phyloP scores from a whole-genome alignment of 192 early-diverging fungal species.

The Coemansia sp. region DNA sequence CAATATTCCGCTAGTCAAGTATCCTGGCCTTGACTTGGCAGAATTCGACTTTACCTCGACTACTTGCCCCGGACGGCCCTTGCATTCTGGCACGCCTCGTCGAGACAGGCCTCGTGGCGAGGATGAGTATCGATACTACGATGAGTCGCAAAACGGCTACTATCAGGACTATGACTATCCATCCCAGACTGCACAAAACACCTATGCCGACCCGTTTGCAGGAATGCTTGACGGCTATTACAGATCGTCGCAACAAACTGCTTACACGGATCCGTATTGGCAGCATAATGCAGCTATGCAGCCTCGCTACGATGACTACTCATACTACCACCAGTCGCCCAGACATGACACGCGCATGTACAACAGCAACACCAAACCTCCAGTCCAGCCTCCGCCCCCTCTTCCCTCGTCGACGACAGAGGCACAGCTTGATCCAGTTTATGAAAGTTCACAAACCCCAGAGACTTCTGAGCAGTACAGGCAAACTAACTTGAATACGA shows the following conservation, averaged over 20 bases:
- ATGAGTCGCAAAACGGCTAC: slow-evolving; percentile 4
- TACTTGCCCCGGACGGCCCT: slow-evolving; percentile 24
- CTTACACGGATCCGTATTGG: background rate
- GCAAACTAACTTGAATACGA: background rate
- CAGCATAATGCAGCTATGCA: background rate
- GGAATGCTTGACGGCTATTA: slow-evolving; percentile 38
- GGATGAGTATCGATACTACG: slow-evolving; percentile 8
- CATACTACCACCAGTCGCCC: background rate
- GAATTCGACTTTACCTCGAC: slow-evolving; percentile 38
- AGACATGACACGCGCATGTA: background rate
- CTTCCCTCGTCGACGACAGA: background rate
- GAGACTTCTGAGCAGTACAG: background rate
- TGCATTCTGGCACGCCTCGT: slow-evolving; percentile 8
- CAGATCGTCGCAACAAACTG: background rate
- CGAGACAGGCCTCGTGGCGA: background rate
- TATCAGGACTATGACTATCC: background rate
- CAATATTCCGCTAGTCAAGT: slow-evolving; percentile 41
- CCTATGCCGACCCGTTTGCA: slow-evolving; percentile 17
- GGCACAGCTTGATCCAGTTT: background rate
- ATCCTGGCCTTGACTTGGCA: slow-evolving; percentile 37
- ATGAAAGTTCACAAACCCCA: background rate
- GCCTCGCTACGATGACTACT: background rate
- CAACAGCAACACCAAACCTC: background rate
- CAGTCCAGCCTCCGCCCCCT: background rate
- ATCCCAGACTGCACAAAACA: background rate